Evolutionary conservation across 2,329 filamentous ascomycete species (phyloP), one percentile per base, ranked within the genome.

Genomic region (Alternaria novae-zelandiae): DNA sequence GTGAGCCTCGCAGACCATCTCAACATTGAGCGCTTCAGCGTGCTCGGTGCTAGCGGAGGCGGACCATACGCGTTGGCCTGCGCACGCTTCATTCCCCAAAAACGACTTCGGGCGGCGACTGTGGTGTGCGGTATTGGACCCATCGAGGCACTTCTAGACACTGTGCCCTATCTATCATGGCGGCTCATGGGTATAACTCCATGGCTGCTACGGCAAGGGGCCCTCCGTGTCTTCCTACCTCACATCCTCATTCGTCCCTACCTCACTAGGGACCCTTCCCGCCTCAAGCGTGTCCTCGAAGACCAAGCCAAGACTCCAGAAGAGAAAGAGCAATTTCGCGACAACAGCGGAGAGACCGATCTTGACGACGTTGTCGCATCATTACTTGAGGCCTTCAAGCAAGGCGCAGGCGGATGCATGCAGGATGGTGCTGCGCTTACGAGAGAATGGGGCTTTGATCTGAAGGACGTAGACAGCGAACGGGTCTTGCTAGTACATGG

Each of bases 51-150:
- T 5, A 84, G 81, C 2, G 83, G 83, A 6, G 83, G 84, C 21
- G 81, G 82, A 1, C 83, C 83, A 3, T 85, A 82, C 66, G 79
- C 79, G 1, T 70, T 85, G 5, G 83, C 82, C n/a, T 86, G 83
- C 65, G 81, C 82, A 15, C 70, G 76, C 28, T 62, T 63, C 5
- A 67, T 84, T 6, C 76, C 81, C 15, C 58, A 57, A 32, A 64
- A 62, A 21, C 65, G 72, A 6, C 57, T 75, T 11, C 63, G 61
- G 10, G 63, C 59, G n/a, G 66, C 63, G 5, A 64, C 64, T 6
- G 61, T 74, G 7, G 68, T 74, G 11, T 68, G 66, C 9, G 66
- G 70, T 15, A 72, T 73, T 49, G 69, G 64, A 28, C 64, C 68
- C 17, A 57, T 71, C 10, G 70, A 73, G 6, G 58, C 68, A 12